These are phyloP conservation scores for Cyathus olla DNA, from an alignment of 1,284 basidiomycete genomes.

Conservation along the genomic window DNA sequence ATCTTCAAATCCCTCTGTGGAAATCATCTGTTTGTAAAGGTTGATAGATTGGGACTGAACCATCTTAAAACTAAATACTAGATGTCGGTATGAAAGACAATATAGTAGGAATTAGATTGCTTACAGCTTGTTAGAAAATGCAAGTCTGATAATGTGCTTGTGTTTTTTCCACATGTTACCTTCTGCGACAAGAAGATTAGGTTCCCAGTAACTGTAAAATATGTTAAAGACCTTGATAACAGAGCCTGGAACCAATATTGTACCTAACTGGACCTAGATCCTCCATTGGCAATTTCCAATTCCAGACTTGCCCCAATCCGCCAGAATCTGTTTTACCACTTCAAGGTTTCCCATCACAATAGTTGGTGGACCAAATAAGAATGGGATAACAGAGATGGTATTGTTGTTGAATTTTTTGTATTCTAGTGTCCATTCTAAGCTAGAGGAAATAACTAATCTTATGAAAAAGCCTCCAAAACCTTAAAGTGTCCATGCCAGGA, in stretches of 20 bases:
- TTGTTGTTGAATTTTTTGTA: too few relatives aligned
- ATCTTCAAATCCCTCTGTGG: conserved; percentile 52
- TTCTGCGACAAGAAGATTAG: conserved; percentile 55
- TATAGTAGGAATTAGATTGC: conserved; percentile 7
- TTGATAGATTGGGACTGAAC: conserved; percentile 56
- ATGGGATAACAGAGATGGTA: too few relatives aligned
- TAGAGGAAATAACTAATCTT: too few relatives aligned
- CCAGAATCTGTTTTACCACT: conserved; percentile 55
- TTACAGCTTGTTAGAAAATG: conserved; percentile 60
- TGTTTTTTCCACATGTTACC: conserved; percentile 61
- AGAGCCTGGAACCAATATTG: conserved; percentile 6
- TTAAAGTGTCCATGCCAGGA: too few relatives aligned
- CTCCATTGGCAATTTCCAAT: conserved; percentile 44
- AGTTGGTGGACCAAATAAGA: too few relatives aligned
- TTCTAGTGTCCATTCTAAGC: too few relatives aligned
- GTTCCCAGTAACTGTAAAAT: conserved; percentile 53
- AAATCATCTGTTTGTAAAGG: conserved; percentile 57
- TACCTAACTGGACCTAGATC: conserved; percentile 27
- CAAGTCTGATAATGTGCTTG: conserved; percentile 57
- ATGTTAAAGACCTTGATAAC: neutral
- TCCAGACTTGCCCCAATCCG: conserved; percentile 48
- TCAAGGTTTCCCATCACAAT: too few relatives aligned
- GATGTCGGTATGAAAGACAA: neutral
- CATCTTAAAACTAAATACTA: conserved; percentile 48
- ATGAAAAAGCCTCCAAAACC: too few relatives aligned